A percentile compares a stretch with the other conserved stretches of the same genome.
These are phyloP conservation scores for Xylaria cubensis DNA, from an alignment of 495 filamentous ascomycete species.

Conservation along the genomic window DNA sequence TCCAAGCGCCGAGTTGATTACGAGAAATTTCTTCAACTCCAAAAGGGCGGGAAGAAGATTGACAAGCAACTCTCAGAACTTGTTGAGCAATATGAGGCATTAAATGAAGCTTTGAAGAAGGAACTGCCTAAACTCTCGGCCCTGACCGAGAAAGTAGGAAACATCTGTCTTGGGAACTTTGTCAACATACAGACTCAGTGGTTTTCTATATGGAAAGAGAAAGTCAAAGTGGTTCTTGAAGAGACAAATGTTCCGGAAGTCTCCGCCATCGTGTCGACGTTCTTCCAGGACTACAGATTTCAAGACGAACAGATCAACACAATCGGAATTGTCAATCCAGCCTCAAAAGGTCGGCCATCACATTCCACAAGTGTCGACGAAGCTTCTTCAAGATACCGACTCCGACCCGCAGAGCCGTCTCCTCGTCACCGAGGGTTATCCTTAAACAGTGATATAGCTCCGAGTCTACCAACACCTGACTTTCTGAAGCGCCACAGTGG, in stretches of 20 bases:
- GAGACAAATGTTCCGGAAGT: conserved; percentile 66
- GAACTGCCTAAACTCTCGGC: conserved; percentile 87
- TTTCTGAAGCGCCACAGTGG: conserved; percentile 63
- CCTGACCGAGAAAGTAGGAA: conserved; percentile 78
- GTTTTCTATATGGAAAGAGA: conserved; percentile 79
- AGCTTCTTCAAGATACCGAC: conserved; percentile 47
- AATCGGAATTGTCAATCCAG: conserved; percentile 57
- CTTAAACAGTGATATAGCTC: conserved; percentile 68
- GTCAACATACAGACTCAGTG: conserved; percentile 81
- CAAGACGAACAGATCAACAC: conserved; percentile 59
- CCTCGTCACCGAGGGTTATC: conserved; percentile 62
- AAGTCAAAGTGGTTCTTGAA: conserved; percentile 76
- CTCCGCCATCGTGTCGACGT: conserved; percentile 71
- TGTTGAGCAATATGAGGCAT: conserved; percentile 82
- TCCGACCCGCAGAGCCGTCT: conserved; percentile 47
- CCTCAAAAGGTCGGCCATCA: conserved; percentile 49
- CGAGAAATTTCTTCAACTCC: conserved; percentile 66
- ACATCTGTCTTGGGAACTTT: conserved; percentile 80
- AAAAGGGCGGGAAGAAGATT: conserved; percentile 74
- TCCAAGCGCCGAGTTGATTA: conserved; percentile 89
- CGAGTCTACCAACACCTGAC: conserved; percentile 64
- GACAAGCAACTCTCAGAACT: conserved; percentile 83
- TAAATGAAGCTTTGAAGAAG: conserved; percentile 91
- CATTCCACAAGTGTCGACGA: conserved; percentile 56
- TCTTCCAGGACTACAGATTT: conserved; percentile 73